Percentiles rank a stretch among this genome's conserved stretches.
These are phyloP conservation scores for Hypoxylon sp. DNA, from an alignment of 2,329 filamentous ascomycete genomes.

Conservation along the genomic window DNA sequence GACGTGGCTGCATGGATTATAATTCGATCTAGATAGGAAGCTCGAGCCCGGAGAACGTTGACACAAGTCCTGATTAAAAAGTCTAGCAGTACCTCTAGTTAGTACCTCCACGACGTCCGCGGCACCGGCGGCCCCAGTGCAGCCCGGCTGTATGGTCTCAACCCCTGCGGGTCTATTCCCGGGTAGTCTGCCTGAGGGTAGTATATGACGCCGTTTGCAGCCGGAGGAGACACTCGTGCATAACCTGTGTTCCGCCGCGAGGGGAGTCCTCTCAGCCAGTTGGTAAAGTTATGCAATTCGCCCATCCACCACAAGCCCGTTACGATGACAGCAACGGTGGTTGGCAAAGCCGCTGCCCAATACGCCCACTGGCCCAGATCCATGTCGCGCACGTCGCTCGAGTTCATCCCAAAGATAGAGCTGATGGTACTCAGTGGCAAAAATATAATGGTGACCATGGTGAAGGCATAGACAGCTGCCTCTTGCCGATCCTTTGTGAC, in stretches of 20 bases:
- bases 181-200: slow-evolving; percentile 34
- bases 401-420: slow-evolving; percentile 67
- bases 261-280: slow-evolving; percentile 37
- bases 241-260: slow-evolving; percentile 31
- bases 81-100: neutral
- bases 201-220: slow-evolving; percentile 45
- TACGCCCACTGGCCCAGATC: slow-evolving; percentile 64
- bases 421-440: slow-evolving; percentile 56
- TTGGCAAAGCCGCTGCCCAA: slow-evolving; percentile 64
- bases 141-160: slow-evolving; percentile 39
- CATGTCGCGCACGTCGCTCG: slow-evolving; percentile 65
- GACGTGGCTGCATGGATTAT: slow-evolving; percentile 38
- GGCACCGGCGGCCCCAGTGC: slow-evolving; percentile 40
- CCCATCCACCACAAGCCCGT: slow-evolving; percentile 50
- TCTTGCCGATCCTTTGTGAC: slow-evolving; percentile 48
- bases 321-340: slow-evolving; percentile 57
- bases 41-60: slow-evolving; percentile 20
- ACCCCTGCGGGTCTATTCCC: slow-evolving; percentile 31
- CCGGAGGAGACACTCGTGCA: slow-evolving; percentile 33
- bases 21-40: slow-evolving; percentile 40
- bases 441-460: slow-evolving; percentile 60
- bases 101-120: slow-evolving; percentile 33
- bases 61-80: neutral
- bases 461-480: slow-evolving; percentile 55
- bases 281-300: slow-evolving; percentile 43